Evolutionary conservation across 352 stramenopile genomes (phyloP).

Genomic region (Globisporangium carolinianum): DNA sequence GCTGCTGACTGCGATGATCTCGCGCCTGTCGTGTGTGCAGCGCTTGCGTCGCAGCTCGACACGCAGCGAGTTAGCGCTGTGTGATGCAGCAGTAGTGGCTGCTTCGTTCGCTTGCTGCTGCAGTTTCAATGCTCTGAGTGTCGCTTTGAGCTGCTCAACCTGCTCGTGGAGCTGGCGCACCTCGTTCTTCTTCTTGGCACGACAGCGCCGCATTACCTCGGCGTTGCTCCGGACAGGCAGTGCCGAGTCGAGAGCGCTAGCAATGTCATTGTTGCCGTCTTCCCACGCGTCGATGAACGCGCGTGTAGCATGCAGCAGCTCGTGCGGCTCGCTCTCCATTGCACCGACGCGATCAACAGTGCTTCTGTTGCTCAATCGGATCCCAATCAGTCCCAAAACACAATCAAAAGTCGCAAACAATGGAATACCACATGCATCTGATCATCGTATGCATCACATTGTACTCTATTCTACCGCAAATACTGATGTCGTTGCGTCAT

Average conservation of each 20-base stretch:
- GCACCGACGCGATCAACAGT: too few species aligned
- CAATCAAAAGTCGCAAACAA: too few species aligned
- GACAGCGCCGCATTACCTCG: background rate
- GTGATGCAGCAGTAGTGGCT: background rate
- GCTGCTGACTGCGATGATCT: background rate
- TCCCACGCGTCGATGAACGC: constrained; percentile 39
- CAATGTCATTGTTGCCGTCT: background rate
- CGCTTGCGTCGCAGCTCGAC: background rate
- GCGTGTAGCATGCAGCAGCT: constrained; percentile 26
- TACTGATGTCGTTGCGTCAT: too few species aligned
- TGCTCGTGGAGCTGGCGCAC: background rate
- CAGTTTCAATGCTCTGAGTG: background rate
- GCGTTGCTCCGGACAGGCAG: background rate
- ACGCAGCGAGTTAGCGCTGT: constrained; percentile 1
- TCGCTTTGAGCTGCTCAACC: constrained; percentile 1
- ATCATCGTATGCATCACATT: too few species aligned
- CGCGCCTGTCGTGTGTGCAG: background rate
- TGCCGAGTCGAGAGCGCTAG: background rate
- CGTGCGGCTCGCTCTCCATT: constrained; percentile 11
- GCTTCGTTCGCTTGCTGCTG: background rate
- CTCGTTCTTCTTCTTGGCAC: constrained; percentile 7
- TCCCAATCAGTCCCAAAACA: too few species aligned
- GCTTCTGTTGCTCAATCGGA: too few species aligned
- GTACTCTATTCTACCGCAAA: too few species aligned
- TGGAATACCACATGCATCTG: too few species aligned